phyloP scores from a whole-genome alignment of 495 filamentous ascomycete genomes.

The Penicillium bovifimosum region DNA sequence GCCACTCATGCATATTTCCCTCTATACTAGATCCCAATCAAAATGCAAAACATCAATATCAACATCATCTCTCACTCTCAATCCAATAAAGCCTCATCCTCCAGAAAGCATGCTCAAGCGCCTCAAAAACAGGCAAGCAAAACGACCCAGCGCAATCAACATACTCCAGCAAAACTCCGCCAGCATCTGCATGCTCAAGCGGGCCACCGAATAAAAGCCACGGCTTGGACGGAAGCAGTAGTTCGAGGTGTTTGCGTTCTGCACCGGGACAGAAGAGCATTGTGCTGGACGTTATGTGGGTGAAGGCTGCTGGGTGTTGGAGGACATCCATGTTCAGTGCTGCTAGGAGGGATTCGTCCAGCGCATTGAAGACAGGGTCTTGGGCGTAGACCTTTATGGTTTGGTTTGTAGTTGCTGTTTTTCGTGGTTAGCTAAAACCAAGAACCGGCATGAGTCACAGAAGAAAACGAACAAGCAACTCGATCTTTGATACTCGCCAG shows the following conservation, averaged over 20 bases:
- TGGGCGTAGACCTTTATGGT: constrained; percentile 49
- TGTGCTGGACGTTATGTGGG: constrained; percentile 43
- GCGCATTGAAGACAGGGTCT: constrained; percentile 63
- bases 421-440: not conserved
- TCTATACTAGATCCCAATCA: not conserved
- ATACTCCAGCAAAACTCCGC: constrained; percentile 22
- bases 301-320: constrained; percentile 52
- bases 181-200: constrained; percentile 30
- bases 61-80: not conserved
- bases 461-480: constrained; percentile 12
- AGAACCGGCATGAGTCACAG: not conserved
- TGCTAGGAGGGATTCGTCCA: constrained; percentile 54
- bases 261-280: constrained; percentile 59
- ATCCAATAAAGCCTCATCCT: constrained; percentile 36
- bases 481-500: constrained; percentile 47
- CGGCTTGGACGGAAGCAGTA: constrained; percentile 27
- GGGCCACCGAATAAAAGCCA: constrained; percentile 33
- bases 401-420: not conserved
- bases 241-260: constrained; percentile 34
- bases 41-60: not conserved
- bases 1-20: not conserved
- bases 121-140: constrained; percentile 30
- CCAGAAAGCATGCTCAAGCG: constrained; percentile 41
- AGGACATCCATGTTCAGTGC: constrained; percentile 50
- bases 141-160: constrained; percentile 19